Evolutionary conservation across 768 basidiomycete species (phyloP).

Genomic region (Rickenella mellea): DNA sequence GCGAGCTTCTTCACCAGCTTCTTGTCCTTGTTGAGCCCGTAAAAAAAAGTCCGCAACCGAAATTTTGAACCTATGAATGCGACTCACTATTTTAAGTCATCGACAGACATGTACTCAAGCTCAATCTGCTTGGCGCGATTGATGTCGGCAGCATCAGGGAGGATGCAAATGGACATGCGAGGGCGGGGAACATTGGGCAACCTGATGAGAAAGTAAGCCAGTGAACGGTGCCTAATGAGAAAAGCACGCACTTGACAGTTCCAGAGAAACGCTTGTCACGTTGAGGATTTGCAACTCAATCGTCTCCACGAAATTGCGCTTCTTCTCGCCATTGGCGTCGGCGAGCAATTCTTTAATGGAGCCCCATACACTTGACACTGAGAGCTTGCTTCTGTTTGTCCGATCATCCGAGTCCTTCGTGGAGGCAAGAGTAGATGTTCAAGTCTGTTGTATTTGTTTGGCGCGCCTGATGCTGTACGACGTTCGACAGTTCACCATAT

Average conservation of each 20-base stretch:
- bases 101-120: conserved; percentile 98
- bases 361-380: conserved; percentile 99
- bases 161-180: conserved; percentile 99
- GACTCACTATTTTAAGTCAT: conserved; percentile 94
- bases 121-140: conserved; percentile 98
- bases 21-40: conserved; percentile 97
- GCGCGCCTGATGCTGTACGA: no score
- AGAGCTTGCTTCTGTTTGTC: conserved; percentile 61
- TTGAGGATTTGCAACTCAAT: conserved; percentile 98
- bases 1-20: conserved; percentile 99
- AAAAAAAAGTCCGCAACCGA: not conserved
- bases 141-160: conserved; percentile 97
- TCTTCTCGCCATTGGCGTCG: conserved; percentile 31
- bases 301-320: conserved; percentile 57
- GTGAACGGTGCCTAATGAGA: no score
- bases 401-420: no score
- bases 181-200: conserved; percentile 96
- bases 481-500: no score
- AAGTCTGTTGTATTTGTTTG: no score
- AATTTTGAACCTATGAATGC: not conserved
- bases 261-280: conserved; percentile 99
- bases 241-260: conserved; percentile 79
- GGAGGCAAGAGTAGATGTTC: no score
- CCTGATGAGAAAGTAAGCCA: no score
- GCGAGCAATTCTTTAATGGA: conserved; percentile 87